Base-by-base conservation (phyloP, 352 stramenopile genomes). In the Pelagophyceae sp. region DNA sequence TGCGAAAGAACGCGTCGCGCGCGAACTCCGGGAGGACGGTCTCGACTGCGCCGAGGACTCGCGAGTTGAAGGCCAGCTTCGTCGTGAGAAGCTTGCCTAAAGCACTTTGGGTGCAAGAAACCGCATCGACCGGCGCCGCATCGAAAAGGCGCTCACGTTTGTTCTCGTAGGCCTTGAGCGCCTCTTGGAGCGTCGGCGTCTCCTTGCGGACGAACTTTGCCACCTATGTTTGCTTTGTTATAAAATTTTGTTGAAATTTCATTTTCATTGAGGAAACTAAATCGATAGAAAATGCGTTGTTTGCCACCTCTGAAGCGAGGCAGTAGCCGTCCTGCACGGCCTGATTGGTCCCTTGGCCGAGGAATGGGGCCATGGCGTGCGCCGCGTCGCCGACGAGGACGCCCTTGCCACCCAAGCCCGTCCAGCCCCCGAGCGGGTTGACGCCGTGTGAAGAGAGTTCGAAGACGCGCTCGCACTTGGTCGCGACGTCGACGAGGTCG, bases 331-430 rank as follows among this genome's bases (percentile, higher is more conserved):
- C 88, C 83, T 92, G 86, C 71, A 94, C 85, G 2, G 87, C 89
- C 77, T 94, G 89, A 64, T 94, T 94, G 0, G 84, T 86, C 32
- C 87, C 89, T 82, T 94, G 89, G 45, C 89, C 89, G 31, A 93
- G 81, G 76, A 92, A 93, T 1, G 89, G 89, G 29, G 88, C 87
- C 84, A 92, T 91, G 6, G 88, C 87, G 80, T 92, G 88, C 15
- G 86, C 86, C 3, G 85, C 82, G 80, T 92, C 88, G 19, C 88
- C 88, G n/a, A 83, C 79, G 72, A 72, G 71, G 33, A 69, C 80
- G n/a, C 69, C 79, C 70, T 54, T 64, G 17, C 76, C 54, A 31
- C 61, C 35, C 23, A 58, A 20, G 60, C 70, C n/a, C 45, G 72
- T 75, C 31, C 40, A 72, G 25, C 54, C 31, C 20, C 29, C 35